Evolutionary conservation across 495 filamentous ascomycete genomes (phyloP).

Genomic region (Filosporella fistucella): DNA sequence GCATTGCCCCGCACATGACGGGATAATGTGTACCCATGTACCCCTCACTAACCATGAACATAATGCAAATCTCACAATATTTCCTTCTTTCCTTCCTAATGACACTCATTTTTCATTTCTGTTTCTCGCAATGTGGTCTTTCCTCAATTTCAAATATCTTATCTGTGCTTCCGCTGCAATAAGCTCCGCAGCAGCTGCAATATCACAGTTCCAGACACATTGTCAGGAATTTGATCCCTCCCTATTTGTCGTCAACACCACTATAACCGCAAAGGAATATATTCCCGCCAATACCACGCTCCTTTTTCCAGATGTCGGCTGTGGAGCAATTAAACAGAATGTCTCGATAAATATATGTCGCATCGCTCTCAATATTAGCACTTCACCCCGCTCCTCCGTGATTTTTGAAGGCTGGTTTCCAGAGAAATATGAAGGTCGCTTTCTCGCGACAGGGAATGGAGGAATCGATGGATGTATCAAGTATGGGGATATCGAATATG

Average conservation of each 20-base stretch:
- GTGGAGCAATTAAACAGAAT: constrained; percentile 32
- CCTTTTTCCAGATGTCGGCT: constrained; percentile 39
- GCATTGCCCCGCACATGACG: too few species aligned
- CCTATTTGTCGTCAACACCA: constrained; percentile 8
- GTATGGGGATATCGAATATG: constrained; percentile 27
- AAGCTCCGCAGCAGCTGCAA: background rate
- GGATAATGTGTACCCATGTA: too few species aligned
- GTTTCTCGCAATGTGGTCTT: too few species aligned
- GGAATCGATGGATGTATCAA: constrained; percentile 49
- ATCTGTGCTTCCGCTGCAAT: too few species aligned
- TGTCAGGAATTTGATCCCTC: constrained; percentile 14
- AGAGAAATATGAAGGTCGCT: constrained; percentile 40
- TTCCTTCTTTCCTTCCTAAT: too few species aligned
- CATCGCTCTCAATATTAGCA: constrained; percentile 49
- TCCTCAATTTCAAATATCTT: too few species aligned
- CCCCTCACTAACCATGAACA: too few species aligned
- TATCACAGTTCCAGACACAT: background rate
- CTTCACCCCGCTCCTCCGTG: constrained; percentile 47
- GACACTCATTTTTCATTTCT: too few species aligned
- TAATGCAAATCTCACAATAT: too few species aligned
- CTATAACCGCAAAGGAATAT: constrained; percentile 22
- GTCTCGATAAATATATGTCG: constrained; percentile 50
- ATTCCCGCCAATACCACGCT: constrained; percentile 45
- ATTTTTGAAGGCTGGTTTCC: constrained; percentile 58
- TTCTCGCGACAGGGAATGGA: constrained; percentile 53